phyloP scores from a whole-genome alignment of 2,329 filamentous ascomycete genomes.

The Stachybotrys elegans region DNA sequence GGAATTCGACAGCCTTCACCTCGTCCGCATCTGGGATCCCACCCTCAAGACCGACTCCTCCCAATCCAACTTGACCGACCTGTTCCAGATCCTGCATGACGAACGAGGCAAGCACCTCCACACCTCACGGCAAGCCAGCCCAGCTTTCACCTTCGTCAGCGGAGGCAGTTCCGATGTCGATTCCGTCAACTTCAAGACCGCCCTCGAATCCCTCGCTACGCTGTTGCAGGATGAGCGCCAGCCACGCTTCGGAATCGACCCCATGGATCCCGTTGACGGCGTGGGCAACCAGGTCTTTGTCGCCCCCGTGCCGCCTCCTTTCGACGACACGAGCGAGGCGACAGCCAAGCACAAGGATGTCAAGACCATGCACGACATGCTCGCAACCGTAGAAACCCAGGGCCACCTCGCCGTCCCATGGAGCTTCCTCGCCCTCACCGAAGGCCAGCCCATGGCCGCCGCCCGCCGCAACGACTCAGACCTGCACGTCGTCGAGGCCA shows the following conservation, averaged over 20 bases:
- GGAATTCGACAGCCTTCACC: conserved; percentile 34
- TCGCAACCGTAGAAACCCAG: conserved; percentile 12
- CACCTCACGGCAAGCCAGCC: conserved; percentile 11
- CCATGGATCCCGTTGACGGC: conserved; percentile 18
- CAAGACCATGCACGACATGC: conserved; percentile 15
- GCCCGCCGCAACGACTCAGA: conserved; percentile 17
- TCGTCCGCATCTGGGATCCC: conserved; percentile 60
- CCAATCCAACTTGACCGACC: conserved; percentile 12
- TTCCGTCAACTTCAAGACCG: conserved; percentile 11
- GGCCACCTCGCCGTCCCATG: conserved; percentile 11
- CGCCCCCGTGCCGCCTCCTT: conserved; percentile 18
- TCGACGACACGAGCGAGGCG: conserved; percentile 11
- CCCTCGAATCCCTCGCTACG: conserved; percentile 18
- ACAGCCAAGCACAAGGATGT: conserved; percentile 15
- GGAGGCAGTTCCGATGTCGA: conserved; percentile 12
- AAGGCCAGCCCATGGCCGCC: conserved; percentile 7
- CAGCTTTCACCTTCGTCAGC: conserved; percentile 19
- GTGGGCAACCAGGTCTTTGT: conserved; percentile 23
- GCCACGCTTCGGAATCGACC: conserved; percentile 11
- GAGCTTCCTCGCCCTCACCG: conserved; percentile 9
- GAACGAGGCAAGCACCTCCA: conserved; percentile 12
- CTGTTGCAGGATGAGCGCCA: conserved; percentile 14
- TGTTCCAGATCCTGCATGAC: conserved; percentile 15
- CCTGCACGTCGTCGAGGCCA: conserved; percentile 24
- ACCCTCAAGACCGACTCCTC: conserved; percentile 43